These are phyloP conservation scores for Isatis lusitanica DNA, from an alignment of 441 rosid genomes.

Conservation along the genomic window DNA sequence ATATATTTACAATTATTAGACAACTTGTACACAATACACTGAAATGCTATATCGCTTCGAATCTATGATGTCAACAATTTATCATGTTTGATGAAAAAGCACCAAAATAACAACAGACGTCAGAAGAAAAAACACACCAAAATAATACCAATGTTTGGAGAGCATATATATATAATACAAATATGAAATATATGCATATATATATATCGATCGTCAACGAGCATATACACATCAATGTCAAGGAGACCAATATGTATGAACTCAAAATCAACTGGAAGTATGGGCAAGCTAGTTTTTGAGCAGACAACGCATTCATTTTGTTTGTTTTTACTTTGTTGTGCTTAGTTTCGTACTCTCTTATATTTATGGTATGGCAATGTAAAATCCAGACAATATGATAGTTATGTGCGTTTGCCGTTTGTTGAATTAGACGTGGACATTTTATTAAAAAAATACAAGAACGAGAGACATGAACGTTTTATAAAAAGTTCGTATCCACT, in stretches of 20 bases:
- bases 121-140: background rate
- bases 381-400: background rate
- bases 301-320: background rate
- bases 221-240: conserved; percentile 2
- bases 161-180: background rate
- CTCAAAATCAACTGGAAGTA: background rate
- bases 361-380: background rate
- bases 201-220: background rate
- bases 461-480: background rate
- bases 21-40: background rate
- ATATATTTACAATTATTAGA: background rate
- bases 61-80: conserved; percentile 1
- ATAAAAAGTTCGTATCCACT: background rate
- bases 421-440: background rate
- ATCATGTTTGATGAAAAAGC: conserved; percentile 4
- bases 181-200: background rate
- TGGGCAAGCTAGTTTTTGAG: conserved; percentile 18
- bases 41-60: background rate
- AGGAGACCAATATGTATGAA: conserved; percentile 2
- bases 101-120: background rate
- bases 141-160: background rate
- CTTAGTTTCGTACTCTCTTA: background rate
- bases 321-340: background rate
- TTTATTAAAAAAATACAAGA: background rate
- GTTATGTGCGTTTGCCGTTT: background rate